Conservation (phyloP, 1,284 basidiomycete genomes). For the Cutaneotrichosporon mucoides region DNA sequence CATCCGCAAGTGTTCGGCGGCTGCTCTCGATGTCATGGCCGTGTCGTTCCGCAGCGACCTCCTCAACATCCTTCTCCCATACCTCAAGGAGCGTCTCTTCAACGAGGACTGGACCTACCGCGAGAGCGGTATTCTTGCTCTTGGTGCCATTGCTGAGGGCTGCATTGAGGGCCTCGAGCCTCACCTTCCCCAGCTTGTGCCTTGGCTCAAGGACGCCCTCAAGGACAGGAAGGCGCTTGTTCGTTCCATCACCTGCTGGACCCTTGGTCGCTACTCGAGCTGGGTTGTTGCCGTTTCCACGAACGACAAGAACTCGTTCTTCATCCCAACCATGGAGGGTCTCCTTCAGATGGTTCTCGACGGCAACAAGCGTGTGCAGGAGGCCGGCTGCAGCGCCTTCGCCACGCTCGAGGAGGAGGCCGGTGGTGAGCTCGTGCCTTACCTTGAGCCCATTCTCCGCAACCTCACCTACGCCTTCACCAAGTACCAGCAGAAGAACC, state of each 20-base stretch:
- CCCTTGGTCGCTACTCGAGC: conserved; percentile 91
- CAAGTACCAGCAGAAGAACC: conserved; percentile 99
- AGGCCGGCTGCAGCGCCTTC: conserved; percentile 97
- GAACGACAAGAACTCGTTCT: conserved; percentile 78
- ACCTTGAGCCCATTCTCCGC: conserved; percentile 87
- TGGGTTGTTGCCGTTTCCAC: conserved; percentile 79
- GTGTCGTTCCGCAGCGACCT: conserved; percentile 85
- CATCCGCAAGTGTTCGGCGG: conserved; percentile 94
- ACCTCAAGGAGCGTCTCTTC: conserved; percentile 91
- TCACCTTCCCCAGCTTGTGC: conserved; percentile 88
- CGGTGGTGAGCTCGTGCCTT: conserved; percentile 81
- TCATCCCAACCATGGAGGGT: conserved; percentile 96
- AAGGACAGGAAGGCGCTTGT: conserved; percentile 94
- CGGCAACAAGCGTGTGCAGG: conserved; percentile 98
- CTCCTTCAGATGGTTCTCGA: conserved; percentile 97
- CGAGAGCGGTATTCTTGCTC: conserved; percentile 91
- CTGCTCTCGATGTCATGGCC: conserved; percentile 93
- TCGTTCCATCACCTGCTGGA: conserved; percentile 99
- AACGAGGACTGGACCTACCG: conserved; percentile 88
- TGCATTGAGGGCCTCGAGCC: conserved; percentile 95
- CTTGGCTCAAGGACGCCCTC: conserved; percentile 84
- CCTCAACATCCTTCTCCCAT: conserved; percentile 80
- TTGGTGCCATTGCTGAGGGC: conserved; percentile 98
- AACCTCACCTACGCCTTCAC: conserved; percentile 95
- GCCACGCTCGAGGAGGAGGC: conserved; percentile 99